Percentiles rank a stretch among this genome's conserved stretches.
Conservation (phyloP, 2,329 filamentous ascomycete genomes). For the Cytospora piceae region DNA sequence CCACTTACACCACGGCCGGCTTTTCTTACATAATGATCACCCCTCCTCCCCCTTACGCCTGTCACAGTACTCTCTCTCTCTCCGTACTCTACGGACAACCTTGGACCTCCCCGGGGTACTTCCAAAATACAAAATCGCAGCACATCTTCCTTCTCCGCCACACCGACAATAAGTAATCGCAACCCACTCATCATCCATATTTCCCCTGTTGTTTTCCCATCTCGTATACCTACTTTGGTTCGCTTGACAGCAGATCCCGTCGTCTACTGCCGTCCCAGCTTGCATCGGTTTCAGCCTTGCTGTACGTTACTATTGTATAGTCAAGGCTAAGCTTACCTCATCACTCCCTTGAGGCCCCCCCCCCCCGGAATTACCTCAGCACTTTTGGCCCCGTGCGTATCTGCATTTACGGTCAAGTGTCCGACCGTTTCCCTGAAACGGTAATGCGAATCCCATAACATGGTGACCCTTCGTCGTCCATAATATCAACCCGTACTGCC, state of each 20-base stretch:
- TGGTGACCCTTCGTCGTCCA: background rate
- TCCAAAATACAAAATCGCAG: slow-evolving; percentile 6
- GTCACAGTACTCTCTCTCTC: background rate
- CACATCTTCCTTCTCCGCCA: slow-evolving; percentile 23
- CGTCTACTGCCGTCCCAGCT: slow-evolving; percentile 15
- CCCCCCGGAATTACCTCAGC: slow-evolving; percentile 14
- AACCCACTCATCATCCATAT: slow-evolving; percentile 10
- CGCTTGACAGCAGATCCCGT: slow-evolving; percentile 21
- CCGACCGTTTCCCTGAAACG: slow-evolving; percentile 21
- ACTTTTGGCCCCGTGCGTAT: background rate
- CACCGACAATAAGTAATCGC: slow-evolving; percentile 24
- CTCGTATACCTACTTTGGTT: slow-evolving; percentile 10
- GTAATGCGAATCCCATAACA: slow-evolving; percentile 8
- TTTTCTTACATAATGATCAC: slow-evolving; percentile 23
- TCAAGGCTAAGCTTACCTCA: slow-evolving; percentile 28
- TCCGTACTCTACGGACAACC: background rate
- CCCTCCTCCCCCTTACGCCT: slow-evolving; percentile 10
- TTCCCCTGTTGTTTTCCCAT: slow-evolving; percentile 10
- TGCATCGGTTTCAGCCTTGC: slow-evolving; percentile 21
- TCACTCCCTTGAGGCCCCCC: slow-evolving; percentile 13
- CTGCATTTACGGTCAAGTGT: slow-evolving; percentile 20
- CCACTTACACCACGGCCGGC: slow-evolving; percentile 18
- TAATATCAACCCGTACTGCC: background rate
- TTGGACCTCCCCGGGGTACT: slow-evolving; percentile 11
- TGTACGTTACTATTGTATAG: slow-evolving; percentile 9